These are phyloP conservation scores for Boletus sp. DNA, from an alignment of 1,284 basidiomycete genomes.

Conservation along the genomic window DNA sequence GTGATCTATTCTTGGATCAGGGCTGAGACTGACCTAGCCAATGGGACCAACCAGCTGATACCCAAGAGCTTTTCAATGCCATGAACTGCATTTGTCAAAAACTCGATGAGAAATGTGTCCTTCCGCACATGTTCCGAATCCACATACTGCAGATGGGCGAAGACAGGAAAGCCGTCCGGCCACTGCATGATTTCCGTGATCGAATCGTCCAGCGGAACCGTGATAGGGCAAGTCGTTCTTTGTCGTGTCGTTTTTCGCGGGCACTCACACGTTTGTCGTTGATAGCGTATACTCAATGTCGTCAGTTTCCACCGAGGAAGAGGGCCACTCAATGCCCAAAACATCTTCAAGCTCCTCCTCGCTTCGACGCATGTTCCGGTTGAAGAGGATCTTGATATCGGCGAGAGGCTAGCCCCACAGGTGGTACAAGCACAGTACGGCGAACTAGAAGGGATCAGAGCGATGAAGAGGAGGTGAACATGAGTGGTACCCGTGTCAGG, in stretches of 20 bases:
- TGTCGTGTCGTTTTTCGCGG: background rate
- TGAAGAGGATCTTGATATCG: slow-evolving; percentile 24
- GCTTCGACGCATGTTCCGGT: slow-evolving; percentile 16
- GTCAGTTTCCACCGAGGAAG: slow-evolving; percentile 26
- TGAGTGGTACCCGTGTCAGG: too few relatives aligned
- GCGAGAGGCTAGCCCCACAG: slow-evolving; percentile 12
- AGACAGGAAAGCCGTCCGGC: slow-evolving; percentile 24
- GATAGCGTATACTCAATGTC: slow-evolving; percentile 23
- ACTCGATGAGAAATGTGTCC: slow-evolving; percentile 12
- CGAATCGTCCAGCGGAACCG: slow-evolving; percentile 17
- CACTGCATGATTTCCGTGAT: slow-evolving; percentile 26
- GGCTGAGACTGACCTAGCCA: background rate
- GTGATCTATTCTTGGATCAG: background rate
- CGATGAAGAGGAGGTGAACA: slow-evolving; percentile 6
- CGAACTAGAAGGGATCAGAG: slow-evolving; percentile 19
- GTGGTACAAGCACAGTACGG: slow-evolving; percentile 15
- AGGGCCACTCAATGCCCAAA: slow-evolving; percentile 21
- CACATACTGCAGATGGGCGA: slow-evolving; percentile 28
- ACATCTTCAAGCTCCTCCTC: slow-evolving; percentile 23
- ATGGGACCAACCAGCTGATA: slow-evolving; percentile 13
- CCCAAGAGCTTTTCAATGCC: slow-evolving; percentile 14
- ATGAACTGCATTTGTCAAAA: slow-evolving; percentile 13
- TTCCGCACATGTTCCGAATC: slow-evolving; percentile 24
- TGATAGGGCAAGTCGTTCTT: slow-evolving; percentile 14
- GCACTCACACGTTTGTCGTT: background rate